A percentile compares a stretch with the other conserved stretches of the same genome.
Conservation (phyloP, 805 yeast species). For the Myxozyma vanderwaltii region DNA sequence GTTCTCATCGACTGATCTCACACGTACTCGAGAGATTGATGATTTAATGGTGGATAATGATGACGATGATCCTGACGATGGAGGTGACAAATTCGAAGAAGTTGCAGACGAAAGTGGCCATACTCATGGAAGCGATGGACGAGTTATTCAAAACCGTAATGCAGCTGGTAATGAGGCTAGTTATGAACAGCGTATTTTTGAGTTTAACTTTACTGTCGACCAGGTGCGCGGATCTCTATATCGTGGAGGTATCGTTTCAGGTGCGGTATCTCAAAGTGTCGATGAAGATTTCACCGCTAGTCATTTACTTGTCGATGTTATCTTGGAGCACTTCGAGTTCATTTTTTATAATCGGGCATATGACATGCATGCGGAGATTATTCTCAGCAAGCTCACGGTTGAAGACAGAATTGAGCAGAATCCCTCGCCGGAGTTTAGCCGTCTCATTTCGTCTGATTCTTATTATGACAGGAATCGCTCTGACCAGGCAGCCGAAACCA, state of each 20-base stretch:
- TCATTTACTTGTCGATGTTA: constrained; percentile 68
- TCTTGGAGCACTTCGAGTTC: constrained; percentile 66
- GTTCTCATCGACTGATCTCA: constrained; percentile 10
- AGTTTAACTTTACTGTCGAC: constrained; percentile 70
- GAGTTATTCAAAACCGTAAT: background rate
- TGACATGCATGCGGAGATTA: constrained; percentile 66
- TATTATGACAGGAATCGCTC: constrained; percentile 54
- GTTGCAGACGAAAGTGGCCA: constrained; percentile 20
- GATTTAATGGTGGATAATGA: constrained; percentile 33
- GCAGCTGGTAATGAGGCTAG: constrained; percentile 8
- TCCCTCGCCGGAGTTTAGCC: constrained; percentile 63
- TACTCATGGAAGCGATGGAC: constrained; percentile 17
- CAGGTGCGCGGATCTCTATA: constrained; percentile 64
- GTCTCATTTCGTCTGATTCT: constrained; percentile 66
- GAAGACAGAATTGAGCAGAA: constrained; percentile 73
- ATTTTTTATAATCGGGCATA: constrained; percentile 59
- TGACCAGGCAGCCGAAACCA: constrained; percentile 57
- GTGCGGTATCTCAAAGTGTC: constrained; percentile 49
- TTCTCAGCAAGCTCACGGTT: constrained; percentile 64
- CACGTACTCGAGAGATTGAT: constrained; percentile 6
- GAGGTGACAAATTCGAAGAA: constrained; percentile 28
- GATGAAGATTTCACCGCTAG: constrained; percentile 16
- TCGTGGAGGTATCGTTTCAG: constrained; percentile 48
- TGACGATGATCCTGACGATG: constrained; percentile 36
- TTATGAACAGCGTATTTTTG: constrained; percentile 63